Base-by-base conservation (phyloP, 805 yeast species). In the Nakazawaea peltata region DNA sequence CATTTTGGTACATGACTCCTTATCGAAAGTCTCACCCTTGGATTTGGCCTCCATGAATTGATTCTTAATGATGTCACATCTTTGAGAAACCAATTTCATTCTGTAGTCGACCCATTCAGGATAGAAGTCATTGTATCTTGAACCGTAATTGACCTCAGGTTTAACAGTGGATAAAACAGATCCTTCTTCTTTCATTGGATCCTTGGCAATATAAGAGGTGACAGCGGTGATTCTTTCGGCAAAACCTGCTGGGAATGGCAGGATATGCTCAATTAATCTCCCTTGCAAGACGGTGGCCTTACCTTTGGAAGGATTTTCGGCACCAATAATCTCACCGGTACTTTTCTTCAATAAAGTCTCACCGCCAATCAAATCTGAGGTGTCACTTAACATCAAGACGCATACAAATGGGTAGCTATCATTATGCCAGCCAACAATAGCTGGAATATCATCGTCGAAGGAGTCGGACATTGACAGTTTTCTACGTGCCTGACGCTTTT, bases 371-470 rank as follows among this genome's bases (percentile, higher is more conserved):
- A 74, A 74, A 30, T 61, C 53, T 2, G 66, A 43, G 7, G 81
- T 75, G 47, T 74, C 80, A 21, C 74, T 67, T 30, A 75, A 48
- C 82, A 75, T 75, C 41, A 74, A 59, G 12, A 75, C 81, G 53
- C 80, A 75, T 14, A 74, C 81, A 48, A 72, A 73, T 12, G 80
- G 81, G 37, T 72, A 74, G n/a, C 76, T 65, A 48, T 75, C 82
- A 36, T 59, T 51, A 57, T 75, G 81, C 82, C 82, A 75, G 21
- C 73, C 71, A 24, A 74, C 77, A 28, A 74, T 63, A 16, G 75
- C 78, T 10, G 74, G 74, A 33, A 71, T 61, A 27, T 66, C 65
- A 5, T 49, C 53, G 23, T 52, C 51, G 34, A 37, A 37, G 15
- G 44, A 45, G 31, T 44, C 45, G 7, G 41, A 40, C 41, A 53